phyloP scores from a whole-genome alignment of 192 early-diverging fungal species.

The Linnemannia schmuckeri region DNA sequence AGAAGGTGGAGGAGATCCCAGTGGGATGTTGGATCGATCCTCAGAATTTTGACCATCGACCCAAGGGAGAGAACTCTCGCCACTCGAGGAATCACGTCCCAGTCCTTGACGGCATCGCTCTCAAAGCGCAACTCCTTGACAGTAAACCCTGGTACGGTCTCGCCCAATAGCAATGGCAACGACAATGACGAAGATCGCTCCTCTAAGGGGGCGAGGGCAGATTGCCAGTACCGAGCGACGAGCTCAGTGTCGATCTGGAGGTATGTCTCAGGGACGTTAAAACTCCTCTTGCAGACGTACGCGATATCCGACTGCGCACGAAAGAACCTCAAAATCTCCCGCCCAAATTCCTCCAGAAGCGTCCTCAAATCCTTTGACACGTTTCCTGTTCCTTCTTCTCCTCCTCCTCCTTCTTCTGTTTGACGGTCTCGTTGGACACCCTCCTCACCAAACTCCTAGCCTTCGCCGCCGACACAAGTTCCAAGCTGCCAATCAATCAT shows the following conservation, averaged over 20 bases:
- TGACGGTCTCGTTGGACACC: no score
- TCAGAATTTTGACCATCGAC: neutral
- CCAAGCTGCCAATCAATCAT: neutral
- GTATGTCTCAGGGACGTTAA: neutral
- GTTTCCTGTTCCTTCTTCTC: no score
- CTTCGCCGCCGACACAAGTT: neutral
- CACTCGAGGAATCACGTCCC: neutral
- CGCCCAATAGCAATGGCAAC: no score
- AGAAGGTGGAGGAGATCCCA: conserved; percentile 1
- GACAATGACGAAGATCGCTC: neutral
- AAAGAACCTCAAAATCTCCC: neutral
- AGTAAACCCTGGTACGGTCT: neutral
- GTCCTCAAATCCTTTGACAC: neutral
- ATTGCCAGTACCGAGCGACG: no score
- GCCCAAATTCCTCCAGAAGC: neutral
- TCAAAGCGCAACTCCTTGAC: neutral
- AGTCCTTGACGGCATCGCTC: neutral
- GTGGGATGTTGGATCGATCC: neutral
- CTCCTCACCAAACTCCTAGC: no score
- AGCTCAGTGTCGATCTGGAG: neutral
- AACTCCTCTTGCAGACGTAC: neutral
- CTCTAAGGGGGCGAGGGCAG: neutral
- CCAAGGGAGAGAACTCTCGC: neutral
- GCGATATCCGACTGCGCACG: neutral
- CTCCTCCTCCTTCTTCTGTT: no score